A percentile compares a stretch with the other conserved stretches of the same genome.
phyloP scores from a whole-genome alignment of 768 basidiomycete genomes.

The Lepiota brunneoincarnata region DNA sequence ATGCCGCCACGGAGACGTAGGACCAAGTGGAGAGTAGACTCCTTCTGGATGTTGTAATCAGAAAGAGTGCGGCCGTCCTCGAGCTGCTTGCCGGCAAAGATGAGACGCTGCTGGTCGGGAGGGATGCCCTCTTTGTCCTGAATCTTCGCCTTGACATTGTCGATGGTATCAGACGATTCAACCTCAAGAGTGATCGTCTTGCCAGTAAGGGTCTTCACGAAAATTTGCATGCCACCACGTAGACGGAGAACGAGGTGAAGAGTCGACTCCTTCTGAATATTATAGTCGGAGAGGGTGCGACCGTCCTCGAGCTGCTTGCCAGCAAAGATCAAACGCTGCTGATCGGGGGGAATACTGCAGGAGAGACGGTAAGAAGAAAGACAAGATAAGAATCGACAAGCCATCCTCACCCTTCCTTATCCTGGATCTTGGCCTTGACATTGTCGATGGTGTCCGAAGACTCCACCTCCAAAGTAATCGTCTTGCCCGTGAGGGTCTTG shows the following conservation, averaged over 20 bases:
- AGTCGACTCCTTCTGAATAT: slow-evolving; percentile 88
- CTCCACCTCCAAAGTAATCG: slow-evolving; percentile 86
- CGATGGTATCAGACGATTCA: slow-evolving; percentile 91
- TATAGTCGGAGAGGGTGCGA: slow-evolving; percentile 87
- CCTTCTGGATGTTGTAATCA: slow-evolving; percentile 82
- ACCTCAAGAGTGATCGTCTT: slow-evolving; percentile 95
- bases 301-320: slow-evolving; percentile 93
- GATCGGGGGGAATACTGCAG: slow-evolving; percentile 74
- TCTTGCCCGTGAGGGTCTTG: slow-evolving; percentile 88
- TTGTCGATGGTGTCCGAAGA: slow-evolving; percentile 76
- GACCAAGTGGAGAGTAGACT: slow-evolving; percentile 74
- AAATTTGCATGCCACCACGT: slow-evolving; percentile 90
- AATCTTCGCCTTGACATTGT: slow-evolving; percentile 84
- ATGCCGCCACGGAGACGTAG: slow-evolving; percentile 69
- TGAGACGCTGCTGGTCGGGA: slow-evolving; percentile 85
- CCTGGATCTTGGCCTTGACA: slow-evolving; percentile 82
- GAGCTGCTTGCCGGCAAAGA: slow-evolving; percentile 92
- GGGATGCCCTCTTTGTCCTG: slow-evolving; percentile 85
- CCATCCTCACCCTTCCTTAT: slow-evolving; percentile 62
- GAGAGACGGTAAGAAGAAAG: slow-evolving; percentile 7
- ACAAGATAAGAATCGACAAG: not conserved
- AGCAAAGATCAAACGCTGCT: slow-evolving; percentile 93
- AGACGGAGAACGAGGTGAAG: slow-evolving; percentile 82
- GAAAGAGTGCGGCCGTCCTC: slow-evolving; percentile 92
- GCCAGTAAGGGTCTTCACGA: slow-evolving; percentile 84